phyloP scores from a whole-genome alignment of 352 stramenopile genomes.

The Heterotrichella gracilis region DNA sequence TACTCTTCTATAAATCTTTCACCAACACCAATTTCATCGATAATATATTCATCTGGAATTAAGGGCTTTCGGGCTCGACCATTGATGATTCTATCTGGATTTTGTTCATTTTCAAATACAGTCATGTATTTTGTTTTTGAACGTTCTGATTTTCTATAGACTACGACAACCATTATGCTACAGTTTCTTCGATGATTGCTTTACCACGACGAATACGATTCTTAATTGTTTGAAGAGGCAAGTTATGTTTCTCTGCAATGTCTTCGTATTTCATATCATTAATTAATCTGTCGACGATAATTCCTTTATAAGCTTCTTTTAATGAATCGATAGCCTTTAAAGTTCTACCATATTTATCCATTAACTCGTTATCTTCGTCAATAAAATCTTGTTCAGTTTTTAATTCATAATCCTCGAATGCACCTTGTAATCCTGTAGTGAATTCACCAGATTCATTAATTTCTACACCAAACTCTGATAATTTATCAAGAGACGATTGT shows the following conservation, averaged over 20 bases:
- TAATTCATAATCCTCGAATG: not conserved
- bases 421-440: no score
- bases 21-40: no score
- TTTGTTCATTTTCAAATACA: no score
- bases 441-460: not conserved
- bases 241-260: slow-evolving; percentile 8
- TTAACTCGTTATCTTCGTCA: not conserved
- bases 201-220: not conserved
- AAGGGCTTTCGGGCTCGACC: no score
- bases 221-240: not conserved
- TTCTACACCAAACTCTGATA: slow-evolving; percentile 10
- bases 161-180: no score
- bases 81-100: no score
- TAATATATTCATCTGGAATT: no score
- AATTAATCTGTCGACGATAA: slow-evolving; percentile 10
- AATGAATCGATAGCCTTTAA: not conserved
- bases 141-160: no score
- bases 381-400: slow-evolving; percentile 6
- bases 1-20: no score
- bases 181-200: not conserved
- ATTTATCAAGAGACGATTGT: not conserved
- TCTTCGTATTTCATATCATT: slow-evolving; percentile 13
- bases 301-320: not conserved
- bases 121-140: no score
- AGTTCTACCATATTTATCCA: not conserved